Percentiles rank a stretch among this genome's conserved stretches.
phyloP scores from a whole-genome alignment of 1,284 basidiomycete genomes.

The Ganoderma leucocontextum region DNA sequence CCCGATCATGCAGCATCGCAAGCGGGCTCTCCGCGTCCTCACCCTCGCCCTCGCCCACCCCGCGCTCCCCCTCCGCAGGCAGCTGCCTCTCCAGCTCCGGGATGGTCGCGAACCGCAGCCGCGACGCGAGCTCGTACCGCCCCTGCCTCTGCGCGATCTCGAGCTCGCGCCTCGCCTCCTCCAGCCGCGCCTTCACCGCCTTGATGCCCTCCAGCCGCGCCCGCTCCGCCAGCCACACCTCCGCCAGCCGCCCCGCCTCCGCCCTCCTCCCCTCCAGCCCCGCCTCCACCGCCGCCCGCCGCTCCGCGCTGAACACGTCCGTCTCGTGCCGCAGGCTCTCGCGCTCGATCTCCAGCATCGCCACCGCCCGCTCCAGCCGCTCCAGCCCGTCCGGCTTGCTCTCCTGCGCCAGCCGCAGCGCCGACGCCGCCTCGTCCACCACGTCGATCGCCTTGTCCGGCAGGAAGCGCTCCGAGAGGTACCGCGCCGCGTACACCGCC shows the following conservation, averaged over 20 bases:
- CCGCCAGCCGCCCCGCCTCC: conserved; percentile 69
- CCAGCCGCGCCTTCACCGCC: conserved; percentile 80
- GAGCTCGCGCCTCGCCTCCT: conserved; percentile 85
- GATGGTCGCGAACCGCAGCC: conserved; percentile 85
- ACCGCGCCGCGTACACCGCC: conserved; percentile 84
- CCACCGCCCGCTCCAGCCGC: conserved; percentile 81
- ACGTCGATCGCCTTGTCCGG: conserved; percentile 94
- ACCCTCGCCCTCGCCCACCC: conserved; percentile 48
- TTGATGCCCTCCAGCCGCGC: conserved; percentile 81
- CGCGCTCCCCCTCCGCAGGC: conserved; percentile 65
- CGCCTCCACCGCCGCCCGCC: conserved; percentile 72
- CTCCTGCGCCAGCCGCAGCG: conserved; percentile 91
- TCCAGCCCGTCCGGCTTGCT: conserved; percentile 90
- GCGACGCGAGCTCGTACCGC: conserved; percentile 83
- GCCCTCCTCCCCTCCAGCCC: conserved; percentile 67
- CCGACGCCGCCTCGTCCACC: conserved; percentile 89
- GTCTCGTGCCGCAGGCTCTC: conserved; percentile 91
- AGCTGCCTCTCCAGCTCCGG: conserved; percentile 83
- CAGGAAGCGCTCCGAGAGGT: conserved; percentile 86
- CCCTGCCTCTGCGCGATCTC: conserved; percentile 90
- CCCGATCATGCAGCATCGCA: conserved; percentile 84
- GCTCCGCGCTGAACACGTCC: conserved; percentile 83
- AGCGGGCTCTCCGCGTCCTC: conserved; percentile 55
- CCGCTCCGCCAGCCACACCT: conserved; percentile 85
- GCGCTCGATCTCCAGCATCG: conserved; percentile 91